Percentiles rank a stretch among this genome's conserved stretches.
These are phyloP conservation scores for Roridomyces roridus DNA, from an alignment of 768 basidiomycete species.

Conservation along the genomic window DNA sequence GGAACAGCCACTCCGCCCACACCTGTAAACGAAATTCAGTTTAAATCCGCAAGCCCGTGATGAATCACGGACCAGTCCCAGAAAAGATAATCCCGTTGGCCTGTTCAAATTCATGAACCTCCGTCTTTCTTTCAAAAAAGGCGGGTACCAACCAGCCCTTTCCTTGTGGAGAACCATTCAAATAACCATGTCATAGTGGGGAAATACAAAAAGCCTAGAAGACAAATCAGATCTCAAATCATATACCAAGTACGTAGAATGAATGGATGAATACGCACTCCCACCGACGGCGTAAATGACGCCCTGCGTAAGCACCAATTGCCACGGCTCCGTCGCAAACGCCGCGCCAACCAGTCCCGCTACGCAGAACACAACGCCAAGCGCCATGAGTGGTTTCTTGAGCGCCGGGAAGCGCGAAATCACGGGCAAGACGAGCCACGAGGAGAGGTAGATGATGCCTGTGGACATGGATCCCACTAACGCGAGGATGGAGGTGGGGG, in stretches of 20 bases:
- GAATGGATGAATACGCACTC: conserved; percentile 18
- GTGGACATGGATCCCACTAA: conserved; percentile 34
- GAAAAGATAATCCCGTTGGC: conserved; percentile 25
- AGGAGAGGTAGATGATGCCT: conserved; percentile 32
- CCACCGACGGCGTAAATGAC: conserved; percentile 34
- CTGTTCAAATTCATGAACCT: not conserved
- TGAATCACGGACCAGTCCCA: conserved; percentile 15
- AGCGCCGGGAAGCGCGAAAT: conserved; percentile 29
- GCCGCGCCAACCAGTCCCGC: conserved; percentile 34
- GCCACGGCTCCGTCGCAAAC: conserved; percentile 26
- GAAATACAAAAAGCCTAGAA: conserved; percentile 20
- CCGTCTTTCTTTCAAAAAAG: not conserved
- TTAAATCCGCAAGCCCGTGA: not conserved
- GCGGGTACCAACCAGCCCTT: conserved; percentile 17
- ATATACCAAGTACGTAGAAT: not conserved
- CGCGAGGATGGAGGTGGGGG: conserved; percentile 27
- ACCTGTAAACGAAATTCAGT: conserved; percentile 1
- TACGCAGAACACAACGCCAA: conserved; percentile 29
- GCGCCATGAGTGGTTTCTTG: conserved; percentile 26
- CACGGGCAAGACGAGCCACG: conserved; percentile 30
- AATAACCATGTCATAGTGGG: conserved; percentile 22
- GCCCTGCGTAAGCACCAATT: conserved; percentile 29
- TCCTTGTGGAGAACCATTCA: conserved; percentile 22
- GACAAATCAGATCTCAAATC: not conserved
- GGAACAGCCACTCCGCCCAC: conserved; percentile 18